Conservation (phyloP, 768 basidiomycete species). For the Crepidotus variabilis region DNA sequence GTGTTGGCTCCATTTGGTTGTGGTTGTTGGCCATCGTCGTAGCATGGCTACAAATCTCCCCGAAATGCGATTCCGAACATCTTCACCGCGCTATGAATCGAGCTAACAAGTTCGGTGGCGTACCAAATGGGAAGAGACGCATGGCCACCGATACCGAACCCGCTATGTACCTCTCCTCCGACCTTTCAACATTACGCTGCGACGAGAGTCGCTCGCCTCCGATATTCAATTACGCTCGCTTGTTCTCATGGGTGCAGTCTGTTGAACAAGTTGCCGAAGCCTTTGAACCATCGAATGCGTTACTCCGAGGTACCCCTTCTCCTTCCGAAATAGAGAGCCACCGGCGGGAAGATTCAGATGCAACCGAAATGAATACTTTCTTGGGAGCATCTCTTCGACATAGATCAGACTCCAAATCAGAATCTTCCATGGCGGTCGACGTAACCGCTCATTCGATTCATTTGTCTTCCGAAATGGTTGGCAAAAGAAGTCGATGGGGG, state of each 20-base stretch:
- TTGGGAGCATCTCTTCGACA: too few species aligned
- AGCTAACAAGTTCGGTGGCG: conserved; percentile 24
- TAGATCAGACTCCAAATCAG: too few species aligned
- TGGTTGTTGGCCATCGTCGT: conserved; percentile 40
- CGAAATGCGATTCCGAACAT: conserved; percentile 31
- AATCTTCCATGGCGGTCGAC: too few species aligned
- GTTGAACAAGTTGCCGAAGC: not conserved
- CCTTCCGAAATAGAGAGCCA: not conserved
- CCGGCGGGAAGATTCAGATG: not conserved
- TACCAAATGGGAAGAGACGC: conserved; percentile 7
- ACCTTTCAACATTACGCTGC: not conserved
- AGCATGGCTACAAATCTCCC: conserved; percentile 38
- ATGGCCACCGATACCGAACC: not conserved
- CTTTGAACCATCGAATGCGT: not conserved
- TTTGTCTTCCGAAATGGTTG: too few species aligned
- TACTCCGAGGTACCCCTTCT: not conserved
- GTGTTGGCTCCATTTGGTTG: conserved; percentile 37
- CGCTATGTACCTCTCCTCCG: not conserved
- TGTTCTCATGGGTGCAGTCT: not conserved
- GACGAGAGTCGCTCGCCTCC: not conserved
- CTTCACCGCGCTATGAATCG: conserved; percentile 23
- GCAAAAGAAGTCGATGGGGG: not conserved
- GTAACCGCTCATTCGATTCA: too few species aligned
- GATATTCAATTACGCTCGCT: not conserved
- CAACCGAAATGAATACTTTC: too few species aligned